Conservation (phyloP, 2,329 filamentous ascomycete genomes). For the Ascochyta lentis region DNA sequence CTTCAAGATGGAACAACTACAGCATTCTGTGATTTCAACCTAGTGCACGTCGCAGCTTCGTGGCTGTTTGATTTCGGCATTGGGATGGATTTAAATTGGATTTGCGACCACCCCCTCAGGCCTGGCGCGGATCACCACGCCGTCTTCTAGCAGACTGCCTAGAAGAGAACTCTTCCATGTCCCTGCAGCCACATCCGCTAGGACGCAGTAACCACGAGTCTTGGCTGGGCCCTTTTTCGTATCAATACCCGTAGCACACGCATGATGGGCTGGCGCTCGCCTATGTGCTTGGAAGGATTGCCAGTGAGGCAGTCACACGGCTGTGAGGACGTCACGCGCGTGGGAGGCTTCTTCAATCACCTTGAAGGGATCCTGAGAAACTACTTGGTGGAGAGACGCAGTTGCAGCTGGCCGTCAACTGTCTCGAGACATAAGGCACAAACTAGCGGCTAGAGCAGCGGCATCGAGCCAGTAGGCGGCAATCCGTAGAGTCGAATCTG, state of each 20-base stretch:
- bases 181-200: conserved; percentile 28
- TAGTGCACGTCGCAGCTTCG: conserved; percentile 2
- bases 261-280: conserved; percentile 26
- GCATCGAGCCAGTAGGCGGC: conserved; percentile 7
- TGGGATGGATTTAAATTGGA: conserved; percentile 5
- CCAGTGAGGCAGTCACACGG: conserved; percentile 24
- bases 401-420: conserved; percentile 13
- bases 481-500: conserved; percentile 26
- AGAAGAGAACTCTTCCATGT: conserved; percentile 12
- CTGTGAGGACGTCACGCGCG: conserved; percentile 13
- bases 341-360: conserved; percentile 1
- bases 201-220: conserved; percentile 22
- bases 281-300: conserved; percentile 21
- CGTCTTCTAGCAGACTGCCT: conserved; percentile 7
- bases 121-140: conserved; percentile 10
- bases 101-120: conserved; percentile 11
- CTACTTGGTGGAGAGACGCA: background rate
- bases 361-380: background rate
- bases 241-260: conserved; percentile 17
- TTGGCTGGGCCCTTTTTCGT: conserved; percentile 22
- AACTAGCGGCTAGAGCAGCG: conserved; percentile 12
- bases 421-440: conserved; percentile 7
- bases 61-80: background rate
- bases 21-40: background rate
- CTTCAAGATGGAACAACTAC: background rate